Conservation (phyloP, 2,329 filamentous ascomycete genomes). For the Verticillium klebahnii region DNA sequence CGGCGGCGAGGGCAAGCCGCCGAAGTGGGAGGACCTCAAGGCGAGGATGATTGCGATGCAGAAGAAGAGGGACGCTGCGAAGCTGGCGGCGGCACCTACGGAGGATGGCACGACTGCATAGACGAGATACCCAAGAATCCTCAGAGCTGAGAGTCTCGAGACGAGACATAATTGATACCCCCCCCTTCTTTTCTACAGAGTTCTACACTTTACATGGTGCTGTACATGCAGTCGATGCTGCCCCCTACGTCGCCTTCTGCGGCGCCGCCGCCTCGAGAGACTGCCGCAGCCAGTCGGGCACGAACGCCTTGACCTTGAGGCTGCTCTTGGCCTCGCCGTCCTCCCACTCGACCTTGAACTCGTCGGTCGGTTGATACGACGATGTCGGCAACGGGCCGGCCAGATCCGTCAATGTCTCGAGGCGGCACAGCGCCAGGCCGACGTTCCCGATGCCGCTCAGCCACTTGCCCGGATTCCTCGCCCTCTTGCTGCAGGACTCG, state of each 20-base stretch:
- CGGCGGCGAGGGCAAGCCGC: constrained; percentile 1
- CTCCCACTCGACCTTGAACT: constrained; percentile 13
- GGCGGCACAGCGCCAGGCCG: constrained; percentile 77
- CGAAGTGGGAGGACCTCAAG: constrained; percentile 13
- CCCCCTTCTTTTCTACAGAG: background rate
- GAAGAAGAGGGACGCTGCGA: constrained; percentile 46
- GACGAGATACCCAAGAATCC: background rate
- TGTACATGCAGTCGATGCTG: background rate
- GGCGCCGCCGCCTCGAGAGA: constrained; percentile 25
- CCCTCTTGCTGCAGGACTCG: constrained; percentile 46
- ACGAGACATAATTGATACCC: constrained; percentile 2
- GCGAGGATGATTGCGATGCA: constrained; percentile 22
- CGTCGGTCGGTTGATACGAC: constrained; percentile 52
- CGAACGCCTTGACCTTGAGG: constrained; percentile 70
- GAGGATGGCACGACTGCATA: constrained; percentile 13
- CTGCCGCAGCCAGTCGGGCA: constrained; percentile 68
- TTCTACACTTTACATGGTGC: background rate
- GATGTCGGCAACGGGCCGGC: constrained; percentile 63
- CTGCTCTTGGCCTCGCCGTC: constrained; percentile 21
- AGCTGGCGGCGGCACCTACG: constrained; percentile 38
- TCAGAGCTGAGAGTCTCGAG: background rate
- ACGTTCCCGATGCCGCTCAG: constrained; percentile 77
- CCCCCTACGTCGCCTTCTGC: background rate
- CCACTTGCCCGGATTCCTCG: constrained; percentile 77
- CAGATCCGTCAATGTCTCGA: constrained; percentile 88